phyloP scores from a whole-genome alignment of 2,329 filamentous ascomycete species.

The Parascedosporium putredinis region DNA sequence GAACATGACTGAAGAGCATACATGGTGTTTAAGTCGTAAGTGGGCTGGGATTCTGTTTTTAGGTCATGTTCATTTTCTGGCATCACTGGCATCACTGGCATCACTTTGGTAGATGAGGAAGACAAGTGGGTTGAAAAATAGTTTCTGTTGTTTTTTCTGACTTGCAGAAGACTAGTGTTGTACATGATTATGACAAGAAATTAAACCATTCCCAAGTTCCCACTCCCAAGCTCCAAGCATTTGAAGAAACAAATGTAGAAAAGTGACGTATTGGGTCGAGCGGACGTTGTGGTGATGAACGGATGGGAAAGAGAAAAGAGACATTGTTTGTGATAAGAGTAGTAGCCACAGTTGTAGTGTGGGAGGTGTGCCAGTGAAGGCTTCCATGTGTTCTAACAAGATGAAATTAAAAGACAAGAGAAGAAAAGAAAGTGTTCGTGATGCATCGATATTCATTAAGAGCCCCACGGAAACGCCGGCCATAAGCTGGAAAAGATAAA shows the following conservation, averaged over 20 bases:
- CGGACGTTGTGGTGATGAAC: too few species aligned
- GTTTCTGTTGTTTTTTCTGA: too few species aligned
- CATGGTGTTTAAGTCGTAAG: too few species aligned
- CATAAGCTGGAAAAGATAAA: slow-evolving; percentile 1
- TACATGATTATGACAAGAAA: neutral
- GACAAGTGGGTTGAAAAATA: too few species aligned
- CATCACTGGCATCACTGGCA: too few species aligned
- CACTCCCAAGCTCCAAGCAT: neutral
- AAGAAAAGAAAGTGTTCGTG: neutral
- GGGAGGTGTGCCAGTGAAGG: neutral
- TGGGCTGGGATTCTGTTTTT: too few species aligned
- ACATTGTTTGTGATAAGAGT: neutral
- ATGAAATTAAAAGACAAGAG: neutral
- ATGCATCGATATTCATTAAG: neutral
- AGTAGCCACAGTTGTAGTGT: too few species aligned
- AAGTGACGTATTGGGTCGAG: too few species aligned
- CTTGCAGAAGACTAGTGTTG: neutral
- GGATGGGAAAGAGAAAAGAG: neutral
- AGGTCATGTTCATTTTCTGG: too few species aligned
- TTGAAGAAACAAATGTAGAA: too few species aligned
- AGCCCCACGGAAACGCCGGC: neutral
- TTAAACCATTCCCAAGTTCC: neutral
- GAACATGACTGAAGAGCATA: too few species aligned
- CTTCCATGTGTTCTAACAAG: neutral
- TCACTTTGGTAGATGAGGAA: too few species aligned